Percentiles rank a stretch among this genome's conserved stretches.
Conservation (phyloP, 768 basidiomycete species). For the Sporobolomyces phaffii region DNA sequence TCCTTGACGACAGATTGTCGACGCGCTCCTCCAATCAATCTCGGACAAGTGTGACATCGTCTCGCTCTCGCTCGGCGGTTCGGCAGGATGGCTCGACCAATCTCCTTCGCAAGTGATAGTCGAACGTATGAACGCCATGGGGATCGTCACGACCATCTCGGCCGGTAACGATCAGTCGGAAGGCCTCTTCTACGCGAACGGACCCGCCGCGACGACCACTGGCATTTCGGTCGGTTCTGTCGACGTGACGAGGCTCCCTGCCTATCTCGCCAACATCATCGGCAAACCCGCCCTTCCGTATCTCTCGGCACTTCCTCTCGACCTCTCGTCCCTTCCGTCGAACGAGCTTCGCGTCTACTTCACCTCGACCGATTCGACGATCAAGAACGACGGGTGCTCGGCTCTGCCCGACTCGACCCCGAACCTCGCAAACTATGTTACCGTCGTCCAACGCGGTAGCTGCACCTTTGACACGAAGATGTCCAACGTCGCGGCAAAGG, state of each 20-base stretch:
- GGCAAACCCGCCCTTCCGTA: constrained; percentile 57
- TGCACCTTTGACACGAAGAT: constrained; percentile 59
- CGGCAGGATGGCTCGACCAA: constrained; percentile 61
- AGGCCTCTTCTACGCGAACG: constrained; percentile 60
- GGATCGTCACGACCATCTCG: constrained; percentile 61
- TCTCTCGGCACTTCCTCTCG: constrained; percentile 53
- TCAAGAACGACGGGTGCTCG: constrained; percentile 58
- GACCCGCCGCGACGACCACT: constrained; percentile 54
- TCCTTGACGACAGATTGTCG: constrained; percentile 6
- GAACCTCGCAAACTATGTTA: constrained; percentile 55
- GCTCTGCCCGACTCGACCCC: constrained; percentile 55
- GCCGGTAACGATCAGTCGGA: constrained; percentile 58
- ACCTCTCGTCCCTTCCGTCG: constrained; percentile 52
- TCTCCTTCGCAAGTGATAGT: constrained; percentile 55
- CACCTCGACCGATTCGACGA: constrained; percentile 56
- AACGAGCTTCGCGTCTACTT: constrained; percentile 58
- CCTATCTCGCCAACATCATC: constrained; percentile 56
- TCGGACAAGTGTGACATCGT: constrained; percentile 59
- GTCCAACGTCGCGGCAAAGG: constrained; percentile 55
- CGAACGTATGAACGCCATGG: constrained; percentile 56
- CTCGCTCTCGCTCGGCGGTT: constrained; percentile 61
- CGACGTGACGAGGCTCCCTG: constrained; percentile 52
- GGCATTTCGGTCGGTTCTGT: constrained; percentile 52
- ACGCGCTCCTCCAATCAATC: constrained; percentile 50
- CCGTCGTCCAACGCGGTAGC: constrained; percentile 57